phyloP scores from a whole-genome alignment of 208 protist genomes.

The Acanthamoeba lenticulata region DNA sequence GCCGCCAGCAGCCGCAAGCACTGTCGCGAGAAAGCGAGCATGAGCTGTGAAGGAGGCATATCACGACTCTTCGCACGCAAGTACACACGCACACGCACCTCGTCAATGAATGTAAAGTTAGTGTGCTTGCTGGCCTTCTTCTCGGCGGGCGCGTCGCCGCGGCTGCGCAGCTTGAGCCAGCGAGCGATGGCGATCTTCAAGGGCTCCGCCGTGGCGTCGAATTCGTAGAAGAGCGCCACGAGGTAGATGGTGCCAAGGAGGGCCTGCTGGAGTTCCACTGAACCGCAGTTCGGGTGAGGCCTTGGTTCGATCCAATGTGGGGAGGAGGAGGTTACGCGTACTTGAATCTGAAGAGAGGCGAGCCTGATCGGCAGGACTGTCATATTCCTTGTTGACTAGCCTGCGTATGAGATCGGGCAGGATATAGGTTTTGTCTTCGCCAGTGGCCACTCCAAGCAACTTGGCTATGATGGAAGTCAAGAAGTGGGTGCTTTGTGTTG shows the following conservation, averaged over 20 bases:
- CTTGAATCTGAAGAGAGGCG: background rate
- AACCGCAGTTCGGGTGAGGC: background rate
- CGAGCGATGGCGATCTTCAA: background rate
- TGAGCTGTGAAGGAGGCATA: background rate
- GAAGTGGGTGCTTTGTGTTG: background rate
- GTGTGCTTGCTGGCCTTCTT: background rate
- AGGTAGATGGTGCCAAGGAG: slow-evolving; percentile 12
- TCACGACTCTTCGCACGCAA: background rate
- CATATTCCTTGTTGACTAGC: background rate
- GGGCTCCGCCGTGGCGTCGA: background rate
- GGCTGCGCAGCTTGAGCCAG: background rate
- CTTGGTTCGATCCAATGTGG: too few relatives aligned
- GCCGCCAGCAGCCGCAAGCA: background rate
- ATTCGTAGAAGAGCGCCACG: background rate
- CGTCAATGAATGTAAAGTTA: background rate
- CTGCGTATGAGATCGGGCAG: background rate
- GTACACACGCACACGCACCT: background rate
- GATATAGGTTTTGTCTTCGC: slow-evolving; percentile 5
- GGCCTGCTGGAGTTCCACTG: background rate
- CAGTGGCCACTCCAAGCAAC: background rate
- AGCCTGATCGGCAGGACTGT: background rate
- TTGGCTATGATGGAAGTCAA: slow-evolving; percentile 30
- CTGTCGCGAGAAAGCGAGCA: background rate
- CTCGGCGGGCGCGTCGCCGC: background rate
- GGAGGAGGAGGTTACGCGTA: background rate